These are phyloP conservation scores for Nicotiana obtusifolia DNA, from an alignment of 257 asterid genomes.

Conservation along the genomic window DNA sequence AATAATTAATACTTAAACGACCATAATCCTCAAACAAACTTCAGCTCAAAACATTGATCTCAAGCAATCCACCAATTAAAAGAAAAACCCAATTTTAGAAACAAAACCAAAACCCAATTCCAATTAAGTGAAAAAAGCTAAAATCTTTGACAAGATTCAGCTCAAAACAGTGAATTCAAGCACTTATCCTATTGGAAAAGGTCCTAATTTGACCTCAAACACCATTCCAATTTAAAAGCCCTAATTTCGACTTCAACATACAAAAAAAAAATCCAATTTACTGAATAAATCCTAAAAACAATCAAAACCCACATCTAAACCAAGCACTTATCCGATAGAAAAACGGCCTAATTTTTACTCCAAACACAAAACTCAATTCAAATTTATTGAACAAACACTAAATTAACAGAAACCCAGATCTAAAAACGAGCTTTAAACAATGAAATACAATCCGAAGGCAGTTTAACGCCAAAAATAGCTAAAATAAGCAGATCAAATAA, in stretches of 20 bases:
- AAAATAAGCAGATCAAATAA: constrained; percentile 1
- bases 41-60: background rate
- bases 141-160: background rate
- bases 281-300: background rate
- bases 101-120: background rate
- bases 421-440: background rate
- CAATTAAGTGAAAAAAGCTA: background rate
- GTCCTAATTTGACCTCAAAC: background rate
- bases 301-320: background rate
- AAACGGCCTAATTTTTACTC: background rate
- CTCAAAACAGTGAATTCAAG: background rate
- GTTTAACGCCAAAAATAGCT: background rate
- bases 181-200: background rate
- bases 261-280: background rate
- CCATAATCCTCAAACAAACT: background rate
- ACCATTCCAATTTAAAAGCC: background rate
- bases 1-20: background rate
- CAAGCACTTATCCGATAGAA: background rate
- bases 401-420: background rate
- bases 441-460: background rate
- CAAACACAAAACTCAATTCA: background rate
- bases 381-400: background rate
- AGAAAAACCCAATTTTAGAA: too few species aligned
- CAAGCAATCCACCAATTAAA: background rate
- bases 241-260: background rate